Evolutionary conservation across 495 filamentous ascomycete genomes (phyloP).

Genomic region (Aspergillus campestris): DNA sequence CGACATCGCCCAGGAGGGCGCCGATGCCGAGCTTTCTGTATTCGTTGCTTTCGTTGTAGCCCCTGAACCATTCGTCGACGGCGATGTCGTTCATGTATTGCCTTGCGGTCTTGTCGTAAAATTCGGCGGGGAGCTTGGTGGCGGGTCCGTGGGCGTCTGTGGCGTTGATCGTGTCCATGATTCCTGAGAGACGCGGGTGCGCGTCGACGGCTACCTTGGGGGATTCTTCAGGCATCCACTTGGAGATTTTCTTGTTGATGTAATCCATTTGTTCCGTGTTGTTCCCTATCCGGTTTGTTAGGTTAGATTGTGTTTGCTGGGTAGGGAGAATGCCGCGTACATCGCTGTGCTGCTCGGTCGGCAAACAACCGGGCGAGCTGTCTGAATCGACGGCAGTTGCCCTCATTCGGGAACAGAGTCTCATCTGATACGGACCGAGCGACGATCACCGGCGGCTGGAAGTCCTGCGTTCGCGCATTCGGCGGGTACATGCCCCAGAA

Average conservation of each 20-base stretch:
- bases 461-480: conserved; percentile 50
- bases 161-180: conserved; percentile 90
- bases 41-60: conserved; percentile 74
- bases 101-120: conserved; percentile 70
- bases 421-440: conserved; percentile 68
- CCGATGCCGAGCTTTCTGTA: conserved; percentile 86
- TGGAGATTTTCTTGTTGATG: conserved; percentile 63
- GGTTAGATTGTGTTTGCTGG: not conserved
- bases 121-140: conserved; percentile 70
- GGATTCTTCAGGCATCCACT: conserved; percentile 71
- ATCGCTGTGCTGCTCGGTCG: conserved; percentile 66
- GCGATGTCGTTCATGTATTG: conserved; percentile 68
- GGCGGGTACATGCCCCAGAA: conserved; percentile 85
- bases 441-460: conserved; percentile 68
- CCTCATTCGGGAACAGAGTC: conserved; percentile 87
- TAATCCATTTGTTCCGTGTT: conserved; percentile 74
- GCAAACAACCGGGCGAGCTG: conserved; percentile 77
- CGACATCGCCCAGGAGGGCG: conserved; percentile 71
- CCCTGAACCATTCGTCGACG: conserved; percentile 89
- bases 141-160: conserved; percentile 76
- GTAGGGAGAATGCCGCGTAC: conserved; percentile 25
- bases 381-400: conserved; percentile 73
- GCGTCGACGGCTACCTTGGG: conserved; percentile 71
- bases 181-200: conserved; percentile 74
- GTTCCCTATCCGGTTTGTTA: conserved; percentile 46